Conservation (phyloP, 306 rosid genomes). For the Cucurbita moschata region DNA sequence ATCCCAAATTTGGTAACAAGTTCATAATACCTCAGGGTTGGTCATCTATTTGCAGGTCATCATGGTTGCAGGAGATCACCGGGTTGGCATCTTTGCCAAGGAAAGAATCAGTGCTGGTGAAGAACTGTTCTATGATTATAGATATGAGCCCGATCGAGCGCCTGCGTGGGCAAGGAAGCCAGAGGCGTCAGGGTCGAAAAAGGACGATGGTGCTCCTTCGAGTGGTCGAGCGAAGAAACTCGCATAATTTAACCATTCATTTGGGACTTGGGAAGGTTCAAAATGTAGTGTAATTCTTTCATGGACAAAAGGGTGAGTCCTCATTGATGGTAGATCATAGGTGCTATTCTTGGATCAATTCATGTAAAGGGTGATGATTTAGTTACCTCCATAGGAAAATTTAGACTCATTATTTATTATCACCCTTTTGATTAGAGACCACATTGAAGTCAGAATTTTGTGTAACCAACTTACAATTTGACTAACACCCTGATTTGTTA, state of each 20-base stretch:
- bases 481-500: neutral
- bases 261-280: constrained; percentile 3
- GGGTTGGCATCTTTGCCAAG: constrained; percentile 97
- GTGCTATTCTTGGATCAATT: constrained; percentile 25
- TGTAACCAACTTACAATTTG: neutral
- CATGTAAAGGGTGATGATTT: constrained; percentile 29
- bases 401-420: neutral
- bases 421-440: neutral
- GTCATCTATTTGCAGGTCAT: constrained; percentile 50
- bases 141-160: constrained; percentile 93
- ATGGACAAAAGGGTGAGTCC: constrained; percentile 37
- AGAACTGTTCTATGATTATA: constrained; percentile 95
- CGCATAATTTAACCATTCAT: constrained; percentile 33
- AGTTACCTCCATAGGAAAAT: constrained; percentile 27
- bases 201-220: constrained; percentile 82
- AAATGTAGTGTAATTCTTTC: constrained; percentile 40
- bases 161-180: constrained; percentile 98
- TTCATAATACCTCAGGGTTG: neutral
- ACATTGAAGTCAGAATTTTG: neutral
- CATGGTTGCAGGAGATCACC: constrained; percentile 98
- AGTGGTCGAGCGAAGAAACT: constrained; percentile 96
- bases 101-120: constrained; percentile 87
- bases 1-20: neutral
- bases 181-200: constrained; percentile 70
- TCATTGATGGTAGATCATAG: constrained; percentile 30